These are phyloP conservation scores for Erigeron canadensis DNA, from an alignment of 129 eudicot species.

Conservation along the genomic window DNA sequence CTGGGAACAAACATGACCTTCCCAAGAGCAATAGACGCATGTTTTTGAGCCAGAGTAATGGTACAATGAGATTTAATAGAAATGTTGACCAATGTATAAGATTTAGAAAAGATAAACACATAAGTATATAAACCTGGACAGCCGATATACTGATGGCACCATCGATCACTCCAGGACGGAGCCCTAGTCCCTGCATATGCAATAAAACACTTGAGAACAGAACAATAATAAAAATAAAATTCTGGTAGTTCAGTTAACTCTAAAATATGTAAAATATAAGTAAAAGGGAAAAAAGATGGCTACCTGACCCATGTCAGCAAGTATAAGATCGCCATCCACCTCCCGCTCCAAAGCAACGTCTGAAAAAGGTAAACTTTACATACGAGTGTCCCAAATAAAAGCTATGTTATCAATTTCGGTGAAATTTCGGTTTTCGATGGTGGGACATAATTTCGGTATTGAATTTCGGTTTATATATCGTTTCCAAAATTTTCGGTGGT, in stretches of 20 bases:
- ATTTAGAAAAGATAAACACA: background rate
- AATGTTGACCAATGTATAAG: background rate
- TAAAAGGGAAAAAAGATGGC: slow-evolving; percentile 4
- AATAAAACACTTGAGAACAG: slow-evolving; percentile 9
- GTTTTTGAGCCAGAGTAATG: background rate
- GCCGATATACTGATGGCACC: slow-evolving; percentile 99
- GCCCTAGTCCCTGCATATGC: slow-evolving; percentile 67
- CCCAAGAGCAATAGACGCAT: background rate
- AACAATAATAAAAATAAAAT: background rate
- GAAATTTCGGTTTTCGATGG: too few species aligned
- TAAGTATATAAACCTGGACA: slow-evolving; percentile 66
- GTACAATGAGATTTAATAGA: background rate
- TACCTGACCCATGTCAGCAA: slow-evolving; percentile 98
- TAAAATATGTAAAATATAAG: background rate
- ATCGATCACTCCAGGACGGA: slow-evolving; percentile 89
- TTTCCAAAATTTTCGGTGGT: too few species aligned
- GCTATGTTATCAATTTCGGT: too few species aligned
- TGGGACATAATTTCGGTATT: too few species aligned
- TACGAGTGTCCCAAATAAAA: background rate
- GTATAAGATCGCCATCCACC: slow-evolving; percentile 85
- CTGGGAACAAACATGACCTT: background rate
- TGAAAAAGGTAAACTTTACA: slow-evolving; percentile 18
- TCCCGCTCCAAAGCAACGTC: slow-evolving; percentile 94
- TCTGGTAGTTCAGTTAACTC: background rate
- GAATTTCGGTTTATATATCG: too few species aligned